Evolutionary conservation across 345 rosid genomes (phyloP).

Genomic region (Laguncularia racemosa): DNA sequence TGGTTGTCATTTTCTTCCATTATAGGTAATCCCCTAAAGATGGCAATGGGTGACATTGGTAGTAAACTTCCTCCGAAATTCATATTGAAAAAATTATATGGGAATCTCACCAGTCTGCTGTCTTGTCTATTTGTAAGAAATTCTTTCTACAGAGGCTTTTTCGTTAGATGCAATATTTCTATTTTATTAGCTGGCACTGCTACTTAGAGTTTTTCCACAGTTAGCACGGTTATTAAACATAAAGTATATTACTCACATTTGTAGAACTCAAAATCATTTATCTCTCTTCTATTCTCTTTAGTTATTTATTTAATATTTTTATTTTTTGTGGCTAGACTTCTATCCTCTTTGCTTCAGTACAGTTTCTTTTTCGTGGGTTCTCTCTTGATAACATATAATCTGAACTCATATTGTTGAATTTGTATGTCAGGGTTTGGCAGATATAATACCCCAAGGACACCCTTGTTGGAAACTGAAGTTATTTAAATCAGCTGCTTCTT

Average conservation of each 20-base stretch:
- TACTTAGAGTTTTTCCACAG: too few species aligned
- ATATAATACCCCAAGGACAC: constrained; percentile 24
- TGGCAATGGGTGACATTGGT: background rate
- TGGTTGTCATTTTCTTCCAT: constrained; percentile 1
- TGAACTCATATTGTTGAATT: too few species aligned
- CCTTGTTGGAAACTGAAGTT: constrained; percentile 33
- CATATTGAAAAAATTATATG: constrained; percentile 39
- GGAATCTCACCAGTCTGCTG: constrained; percentile 17
- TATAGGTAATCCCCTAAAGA: constrained; percentile 53
- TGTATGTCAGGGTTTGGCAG: constrained; percentile 18
- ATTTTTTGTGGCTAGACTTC: too few species aligned
- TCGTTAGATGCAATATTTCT: too few species aligned
- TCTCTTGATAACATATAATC: background rate
- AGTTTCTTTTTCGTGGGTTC: background rate
- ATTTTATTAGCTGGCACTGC: too few species aligned
- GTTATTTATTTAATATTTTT: too few species aligned
- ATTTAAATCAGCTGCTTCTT: constrained; percentile 46
- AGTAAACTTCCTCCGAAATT: constrained; percentile 11
- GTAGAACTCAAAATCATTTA: too few species aligned
- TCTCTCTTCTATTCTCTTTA: too few species aligned
- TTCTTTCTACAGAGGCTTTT: too few species aligned
- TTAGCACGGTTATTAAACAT: too few species aligned
- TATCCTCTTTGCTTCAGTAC: too few species aligned
- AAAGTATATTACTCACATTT: too few species aligned
- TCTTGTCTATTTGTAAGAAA: background rate